Evolutionary conservation across 352 stramenopile genomes (phyloP).

Genomic region (Phytophthora fragariae): DNA sequence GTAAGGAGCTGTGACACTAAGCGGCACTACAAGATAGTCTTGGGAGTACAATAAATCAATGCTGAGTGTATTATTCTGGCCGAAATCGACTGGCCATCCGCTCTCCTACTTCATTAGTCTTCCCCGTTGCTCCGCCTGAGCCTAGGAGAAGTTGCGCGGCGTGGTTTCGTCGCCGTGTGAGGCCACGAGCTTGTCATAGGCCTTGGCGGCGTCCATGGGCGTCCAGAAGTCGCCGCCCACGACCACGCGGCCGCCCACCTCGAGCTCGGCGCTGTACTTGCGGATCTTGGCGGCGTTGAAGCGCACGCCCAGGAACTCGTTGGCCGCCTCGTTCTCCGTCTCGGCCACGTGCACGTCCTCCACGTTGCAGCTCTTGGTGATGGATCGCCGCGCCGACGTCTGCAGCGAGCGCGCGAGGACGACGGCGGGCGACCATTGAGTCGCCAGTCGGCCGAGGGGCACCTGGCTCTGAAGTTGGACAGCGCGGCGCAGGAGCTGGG

Average conservation of each 20-base stretch:
- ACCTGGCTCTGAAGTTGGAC: conserved; percentile 17
- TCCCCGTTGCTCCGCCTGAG: neutral
- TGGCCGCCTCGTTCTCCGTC: conserved; percentile 52
- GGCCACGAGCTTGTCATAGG: conserved; percentile 73
- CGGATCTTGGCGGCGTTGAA: conserved; percentile 73
- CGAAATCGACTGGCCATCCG: no score
- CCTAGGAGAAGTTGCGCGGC: conserved; percentile 56
- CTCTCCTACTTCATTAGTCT: no score
- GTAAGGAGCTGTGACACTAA: no score
- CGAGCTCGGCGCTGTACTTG: conserved; percentile 17
- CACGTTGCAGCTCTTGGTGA: conserved; percentile 35
- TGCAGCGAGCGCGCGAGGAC: conserved; percentile 7
- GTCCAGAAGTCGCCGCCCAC: conserved; percentile 77
- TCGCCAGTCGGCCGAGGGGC: neutral
- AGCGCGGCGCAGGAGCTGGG: conserved; percentile 3
- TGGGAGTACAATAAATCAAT: conserved; percentile 18
- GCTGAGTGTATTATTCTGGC: neutral
- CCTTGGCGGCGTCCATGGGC: conserved; percentile 69
- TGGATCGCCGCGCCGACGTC: conserved; percentile 17
- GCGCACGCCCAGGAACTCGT: conserved; percentile 70
- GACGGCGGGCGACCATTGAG: neutral
- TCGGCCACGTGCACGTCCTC: conserved; percentile 47
- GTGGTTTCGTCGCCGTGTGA: conserved; percentile 69
- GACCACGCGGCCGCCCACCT: conserved; percentile 65
- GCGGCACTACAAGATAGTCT: no score